Evolutionary conservation across 208 protist species (phyloP), one percentile per base, ranked within the genome.

Genomic region (Porcisia deanei): DNA sequence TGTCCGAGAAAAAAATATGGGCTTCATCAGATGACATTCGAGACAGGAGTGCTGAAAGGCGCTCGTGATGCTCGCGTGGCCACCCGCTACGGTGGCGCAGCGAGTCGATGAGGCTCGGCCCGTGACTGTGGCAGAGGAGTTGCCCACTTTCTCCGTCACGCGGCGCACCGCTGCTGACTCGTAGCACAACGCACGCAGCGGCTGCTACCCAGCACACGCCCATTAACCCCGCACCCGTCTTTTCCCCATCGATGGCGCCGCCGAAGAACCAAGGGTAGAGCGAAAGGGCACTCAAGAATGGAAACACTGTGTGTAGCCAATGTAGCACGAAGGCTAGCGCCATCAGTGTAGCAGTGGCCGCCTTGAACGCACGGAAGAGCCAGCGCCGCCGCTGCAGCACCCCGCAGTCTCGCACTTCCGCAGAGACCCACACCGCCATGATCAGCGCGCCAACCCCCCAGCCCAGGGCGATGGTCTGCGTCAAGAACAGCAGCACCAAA

Each of bases 351-450:
- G 59, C 66, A 43, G 77, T 77, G 64, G 60, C 39, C 7, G 58
- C n/a, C 43, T 18, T 43, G 67, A 57, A 82, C 16, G 57, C 18
- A 16, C 45, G 47, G 34, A 65, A 77, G 1, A 75, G 58, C 71
- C 65, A 74, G 66, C 72, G 77, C 43, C 43, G 55, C 52, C 67
- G 77, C 66, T 76, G 67, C 49, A 82, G 77, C 55, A 77, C 65
- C 2, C 77, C 66, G 58, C 73, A 72, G 55, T 64, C 53, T 55
- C 77, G 72, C 57, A 82, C 65, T 9, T 82, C 77, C 1, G 77
- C 77, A 1, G 53, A 34, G 47, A 18, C 52, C 77, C 77, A 82
- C 52, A 77, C 57, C 14, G 70, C 41, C 22, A 53, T 5, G 10
- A 77, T 2, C 16, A 82, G 66, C 41, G 52, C 18, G 0, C 65